phyloP scores from a whole-genome alignment of 2,329 filamentous ascomycete species.

The Colletotrichum tropicicola region DNA sequence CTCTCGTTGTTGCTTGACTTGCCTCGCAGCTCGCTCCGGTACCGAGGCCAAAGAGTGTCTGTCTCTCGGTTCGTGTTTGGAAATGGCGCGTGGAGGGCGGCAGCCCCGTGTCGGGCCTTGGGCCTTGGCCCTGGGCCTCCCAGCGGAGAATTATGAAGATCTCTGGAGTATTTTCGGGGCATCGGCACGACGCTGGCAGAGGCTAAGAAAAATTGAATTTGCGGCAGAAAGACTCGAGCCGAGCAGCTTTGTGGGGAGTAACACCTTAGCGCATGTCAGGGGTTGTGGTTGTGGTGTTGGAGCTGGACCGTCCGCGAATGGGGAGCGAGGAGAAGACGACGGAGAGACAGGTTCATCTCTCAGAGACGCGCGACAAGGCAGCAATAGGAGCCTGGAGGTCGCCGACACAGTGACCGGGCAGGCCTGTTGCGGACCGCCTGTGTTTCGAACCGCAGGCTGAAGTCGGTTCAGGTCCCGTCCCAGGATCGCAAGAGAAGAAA shows the following conservation, averaged over 20 bases:
- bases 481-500: background rate
- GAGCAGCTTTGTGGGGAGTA: background rate
- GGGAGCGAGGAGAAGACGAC: background rate
- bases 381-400: background rate
- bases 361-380: background rate
- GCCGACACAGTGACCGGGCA: background rate
- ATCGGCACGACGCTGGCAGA: background rate
- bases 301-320: background rate
- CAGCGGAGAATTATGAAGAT: constrained; percentile 29
- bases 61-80: constrained; percentile 11
- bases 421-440: background rate
- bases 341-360: background rate
- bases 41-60: background rate
- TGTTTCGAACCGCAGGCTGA: constrained; percentile 17
- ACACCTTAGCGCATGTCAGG: background rate
- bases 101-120: constrained; percentile 9
- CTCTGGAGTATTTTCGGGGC: constrained; percentile 18
- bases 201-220: constrained; percentile 1
- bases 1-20: too few relatives aligned
- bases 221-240: background rate
- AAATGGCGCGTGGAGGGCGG: constrained; percentile 15
- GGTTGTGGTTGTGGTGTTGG: too few relatives aligned
- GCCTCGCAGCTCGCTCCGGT: too few relatives aligned
- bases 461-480: background rate
- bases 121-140: constrained; percentile 12